Percentiles rank a stretch among this genome's conserved stretches.
Evolutionary conservation across 345 rosid genomes (phyloP).

Genomic region (Citrus unshiu): DNA sequence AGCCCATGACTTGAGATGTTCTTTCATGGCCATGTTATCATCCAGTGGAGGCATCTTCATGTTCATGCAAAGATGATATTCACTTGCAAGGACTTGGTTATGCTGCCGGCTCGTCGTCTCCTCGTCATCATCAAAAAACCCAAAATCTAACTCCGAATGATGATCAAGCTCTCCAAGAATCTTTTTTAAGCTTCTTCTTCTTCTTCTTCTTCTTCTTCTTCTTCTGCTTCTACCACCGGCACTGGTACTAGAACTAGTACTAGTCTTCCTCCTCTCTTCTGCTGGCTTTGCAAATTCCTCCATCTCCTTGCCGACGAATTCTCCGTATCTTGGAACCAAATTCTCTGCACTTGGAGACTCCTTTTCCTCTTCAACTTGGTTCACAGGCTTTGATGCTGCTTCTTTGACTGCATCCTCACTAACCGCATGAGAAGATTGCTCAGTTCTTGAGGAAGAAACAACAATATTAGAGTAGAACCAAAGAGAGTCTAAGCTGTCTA

Average conservation of each 20-base stretch:
- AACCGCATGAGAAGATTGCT: not conserved
- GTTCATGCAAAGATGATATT: not conserved
- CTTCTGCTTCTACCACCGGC: constrained; percentile 3
- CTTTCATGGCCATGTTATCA: constrained; percentile 58
- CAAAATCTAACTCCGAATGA: constrained; percentile 15
- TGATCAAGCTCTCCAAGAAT: constrained; percentile 31
- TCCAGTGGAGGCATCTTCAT: constrained; percentile 45
- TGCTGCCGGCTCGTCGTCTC: not conserved
- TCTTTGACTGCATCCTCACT: not conserved
- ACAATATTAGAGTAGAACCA: constrained; percentile 51
- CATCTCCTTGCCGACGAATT: constrained; percentile 2
- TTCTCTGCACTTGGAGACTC: not conserved
- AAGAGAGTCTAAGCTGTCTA: constrained; percentile 41
- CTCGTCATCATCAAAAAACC: not conserved
- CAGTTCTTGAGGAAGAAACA: constrained; percentile 8
- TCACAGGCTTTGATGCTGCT: constrained; percentile 5
- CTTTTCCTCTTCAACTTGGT: constrained; percentile 1
- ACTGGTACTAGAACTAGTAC: not conserved
- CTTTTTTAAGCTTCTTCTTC: constrained; percentile 12
- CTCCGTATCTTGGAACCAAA: constrained; percentile 21
- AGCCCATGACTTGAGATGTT: constrained; percentile 63
- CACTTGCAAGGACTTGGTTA: not conserved
- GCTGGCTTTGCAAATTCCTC: constrained; percentile 8
- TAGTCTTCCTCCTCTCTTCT: constrained; percentile 13
- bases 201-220: constrained; percentile 19